Base-by-base conservation (phyloP, 495 filamentous ascomycete species). In the Glutinoglossum americanum region DNA sequence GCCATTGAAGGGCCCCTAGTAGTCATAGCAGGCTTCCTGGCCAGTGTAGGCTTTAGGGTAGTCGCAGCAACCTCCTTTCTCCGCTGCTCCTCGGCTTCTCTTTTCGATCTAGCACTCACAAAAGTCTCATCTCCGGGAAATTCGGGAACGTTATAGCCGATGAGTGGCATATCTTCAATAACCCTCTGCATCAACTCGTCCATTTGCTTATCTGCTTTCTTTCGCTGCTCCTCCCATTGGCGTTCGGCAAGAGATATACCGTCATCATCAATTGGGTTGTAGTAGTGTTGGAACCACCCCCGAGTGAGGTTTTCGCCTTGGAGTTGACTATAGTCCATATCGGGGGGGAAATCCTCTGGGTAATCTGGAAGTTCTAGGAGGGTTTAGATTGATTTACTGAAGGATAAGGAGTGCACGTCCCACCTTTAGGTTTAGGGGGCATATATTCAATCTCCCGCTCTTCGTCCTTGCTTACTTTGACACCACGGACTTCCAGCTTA, bases 371-470 rank as follows among this genome's bases (percentile, higher is more conserved):
- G 73, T 53, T 83, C 84, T 74, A 68, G 68, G 26, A 62, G 15
- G 1, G 26, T 55, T 47, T 53, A 35, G 51, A 13, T 30, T 25
- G 45, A 19, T 44, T 11, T 55, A 7, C 48, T 56, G 28, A 55
- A 30, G 10, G 3, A n/a, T 11, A 21, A 30, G 55, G 11, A 25
- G 15, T 5, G 5, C 4, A 44, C 0, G 19, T 27, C 65, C 54
- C 66, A 80, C 78, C 76, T 65, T 69, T 74, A n/a, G 77, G 67
- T 62, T 70, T 76, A 6, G 81, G 82, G 13, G 83, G 80, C 77
- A 84, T 84, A 66, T 87, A 85, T 70, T 87, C 83, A 61, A 85
- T 79, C 45, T 85, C 83, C 23, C 74, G 77, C 35, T 81, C 73
- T 1, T 60, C 30, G 58, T 86, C 82, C 60, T 88, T 84, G 26